A percentile compares a stretch with the other conserved stretches of the same genome.
These are phyloP conservation scores for Ascochyta viciae-villosae DNA, from an alignment of 2,329 filamentous ascomycete genomes.

Conservation along the genomic window DNA sequence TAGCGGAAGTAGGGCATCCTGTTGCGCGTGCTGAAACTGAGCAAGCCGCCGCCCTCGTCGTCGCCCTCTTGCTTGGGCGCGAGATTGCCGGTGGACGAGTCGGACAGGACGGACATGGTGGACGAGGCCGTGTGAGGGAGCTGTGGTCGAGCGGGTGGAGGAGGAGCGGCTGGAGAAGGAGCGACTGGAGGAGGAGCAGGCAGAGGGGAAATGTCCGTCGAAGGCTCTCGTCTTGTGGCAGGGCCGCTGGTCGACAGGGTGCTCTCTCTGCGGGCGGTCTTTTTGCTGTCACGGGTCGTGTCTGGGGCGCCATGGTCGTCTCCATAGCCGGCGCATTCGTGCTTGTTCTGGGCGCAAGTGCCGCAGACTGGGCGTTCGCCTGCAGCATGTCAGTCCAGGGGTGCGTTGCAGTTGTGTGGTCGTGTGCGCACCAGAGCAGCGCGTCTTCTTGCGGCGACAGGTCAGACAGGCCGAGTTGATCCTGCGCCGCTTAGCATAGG, in stretches of 20 bases:
- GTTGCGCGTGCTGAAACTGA: constrained; percentile 61
- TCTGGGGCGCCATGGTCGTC: constrained; percentile 39
- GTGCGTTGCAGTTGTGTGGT: neutral
- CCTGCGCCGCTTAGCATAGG: constrained; percentile 51
- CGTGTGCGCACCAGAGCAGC: constrained; percentile 51
- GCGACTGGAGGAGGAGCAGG: constrained; percentile 26
- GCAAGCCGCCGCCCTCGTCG: constrained; percentile 13
- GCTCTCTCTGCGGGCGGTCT: constrained; percentile 30
- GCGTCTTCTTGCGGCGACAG: constrained; percentile 59
- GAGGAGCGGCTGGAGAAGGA: constrained; percentile 4
- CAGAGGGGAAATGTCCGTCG: constrained; percentile 31
- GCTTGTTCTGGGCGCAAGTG: constrained; percentile 57
- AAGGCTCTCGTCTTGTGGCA: constrained; percentile 25
- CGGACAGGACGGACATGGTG: constrained; percentile 30
- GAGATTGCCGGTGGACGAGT: constrained; percentile 25
- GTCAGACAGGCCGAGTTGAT: constrained; percentile 56
- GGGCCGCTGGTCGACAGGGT: constrained; percentile 19
- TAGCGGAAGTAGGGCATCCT: constrained; percentile 89
- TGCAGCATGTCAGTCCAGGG: constrained; percentile 16
- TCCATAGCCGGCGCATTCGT: constrained; percentile 57
- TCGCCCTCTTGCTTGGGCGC: constrained; percentile 32
- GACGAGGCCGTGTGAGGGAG: constrained; percentile 30
- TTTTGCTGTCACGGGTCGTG: constrained; percentile 28
- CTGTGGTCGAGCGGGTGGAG: constrained; percentile 35
- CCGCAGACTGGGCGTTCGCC: constrained; percentile 53